Percentiles rank a stretch among this genome's conserved stretches.
Conservation (phyloP, 306 rosid genomes). For the Canavalia ensiformis region DNA sequence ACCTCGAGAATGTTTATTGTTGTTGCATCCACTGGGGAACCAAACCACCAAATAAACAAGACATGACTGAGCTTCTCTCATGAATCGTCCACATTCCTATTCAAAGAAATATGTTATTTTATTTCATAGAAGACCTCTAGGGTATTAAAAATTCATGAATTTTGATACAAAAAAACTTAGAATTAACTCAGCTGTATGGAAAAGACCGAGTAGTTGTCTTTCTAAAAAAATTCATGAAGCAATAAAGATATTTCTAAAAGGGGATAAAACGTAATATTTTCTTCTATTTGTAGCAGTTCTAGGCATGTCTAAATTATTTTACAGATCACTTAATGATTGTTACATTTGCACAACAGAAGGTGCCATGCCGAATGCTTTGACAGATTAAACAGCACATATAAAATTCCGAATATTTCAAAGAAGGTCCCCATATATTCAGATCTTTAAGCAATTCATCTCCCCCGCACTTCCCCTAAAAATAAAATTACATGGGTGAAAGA, state of each 20-base stretch:
- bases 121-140: constrained; percentile 39
- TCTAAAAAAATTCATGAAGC: not conserved
- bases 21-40: constrained; percentile 32
- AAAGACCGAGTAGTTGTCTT: not conserved
- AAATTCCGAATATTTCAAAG: not conserved
- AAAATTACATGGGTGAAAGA: not conserved
- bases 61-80: constrained; percentile 42
- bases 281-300: not conserved
- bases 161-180: not conserved
- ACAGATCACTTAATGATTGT: constrained; percentile 2
- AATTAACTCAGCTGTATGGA: not conserved
- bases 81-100: constrained; percentile 48
- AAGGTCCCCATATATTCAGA: not conserved
- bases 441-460: not conserved
- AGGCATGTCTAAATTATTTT: not conserved
- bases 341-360: not conserved
- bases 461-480: not conserved
- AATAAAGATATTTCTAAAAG: not conserved
- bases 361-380: not conserved
- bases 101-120: constrained; percentile 31
- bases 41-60: constrained; percentile 32
- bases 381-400: not conserved
- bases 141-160: constrained; percentile 12
- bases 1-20: not conserved
- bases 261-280: not conserved